Evolutionary conservation across 768 basidiomycete genomes (phyloP), one percentile per base, ranked within the genome.

Genomic region (Xerocomellus amylosporus): DNA sequence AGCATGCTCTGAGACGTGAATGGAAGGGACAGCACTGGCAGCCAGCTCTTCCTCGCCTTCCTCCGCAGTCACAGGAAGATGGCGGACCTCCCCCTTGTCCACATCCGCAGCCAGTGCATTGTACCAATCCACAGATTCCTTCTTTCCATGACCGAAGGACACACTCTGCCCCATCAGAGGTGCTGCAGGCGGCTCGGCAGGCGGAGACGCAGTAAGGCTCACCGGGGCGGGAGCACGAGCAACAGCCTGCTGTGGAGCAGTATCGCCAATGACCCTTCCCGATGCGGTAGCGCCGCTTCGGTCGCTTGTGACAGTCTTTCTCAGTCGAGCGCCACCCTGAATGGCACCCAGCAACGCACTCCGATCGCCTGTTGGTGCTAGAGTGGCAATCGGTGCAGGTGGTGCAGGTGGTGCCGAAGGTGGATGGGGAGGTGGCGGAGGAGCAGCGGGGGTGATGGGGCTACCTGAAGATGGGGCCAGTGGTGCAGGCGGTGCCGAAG

Each of bases 111-210:
- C 93, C 13, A 96, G 77, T 31, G 87, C 88, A 47, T 85, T 81
- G 67, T 91, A 93, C 95, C 95, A 98, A 63, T 93, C 94, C 5
- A 96, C 87, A 8, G 86, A 87, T 69, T 93, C 88, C 55, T 85
- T 77, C 62, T 87, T 81, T 51, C 72, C 78, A 33, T 78, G 72
- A 36, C 66, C 58, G 36, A 59, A 52, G 33, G 62, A 69, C 36
- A 37, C 51, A 46, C 42, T 53, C 48, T 53, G 33, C 17, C 38
- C 59, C 49, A 65, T 64, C 2, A 46, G 38, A 22, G 62, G 56
- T 19, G 36, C 55, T 39, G 30, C 61, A 13, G 62, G 57, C 9
- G 57, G 55, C 36, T 66, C 61, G 13, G 59, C 54, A 30, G 67
- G 57, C 9, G 63, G 56, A 34, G 66, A 56, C 22, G 71, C 60